Evolutionary conservation across 148 eudicot genomes (phyloP), one percentile per base, ranked within the genome.

Genomic region (Vaccinium vitisidaea): DNA sequence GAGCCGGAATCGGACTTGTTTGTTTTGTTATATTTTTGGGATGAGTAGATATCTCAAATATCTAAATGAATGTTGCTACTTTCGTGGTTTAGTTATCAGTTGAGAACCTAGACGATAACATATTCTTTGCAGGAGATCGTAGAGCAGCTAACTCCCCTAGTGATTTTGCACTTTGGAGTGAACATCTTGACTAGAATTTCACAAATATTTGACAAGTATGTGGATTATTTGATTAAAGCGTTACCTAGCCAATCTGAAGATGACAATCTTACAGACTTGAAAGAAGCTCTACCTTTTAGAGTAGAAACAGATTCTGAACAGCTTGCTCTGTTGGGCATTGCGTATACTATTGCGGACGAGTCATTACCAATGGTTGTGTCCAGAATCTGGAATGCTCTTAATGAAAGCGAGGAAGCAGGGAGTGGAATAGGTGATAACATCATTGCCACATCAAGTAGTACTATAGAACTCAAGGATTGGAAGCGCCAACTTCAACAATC

Each of bases 301-400:
- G 94, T 93, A 63, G 99, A 97, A 90, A 90, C 99, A 70, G 99
- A 97, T 82, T 94, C 99, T 49, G 95, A 97, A 84, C 99, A 97
- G 87, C 96, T 97, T 86, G 93, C 98, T 15, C 87, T 97, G 84
- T 85, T 97, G 87, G 98, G 99, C 86, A 92, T 93, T 84, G 98
- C 98, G 59, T 95, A 93, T 86, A 93, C 94, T 67, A 88, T 95
- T 88, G 98, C 93, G 8, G 99, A 97, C 76, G 98, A 94, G 87
- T 87, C 94, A 84, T 90, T 97, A 82, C 99, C 99, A 2, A 94
- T 95, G 96, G 94, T 91, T 79, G 91, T 93, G 23, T 95, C 98
- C 6, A 89, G 89, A 84, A 89, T 95, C 83, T 95, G 94, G 95
- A 92, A 82, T 82, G 90, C 90, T 83, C 84, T 91, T 73, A 91